phyloP scores from a whole-genome alignment of 352 stramenopile species.

The Phytophthora hibernalis region DNA sequence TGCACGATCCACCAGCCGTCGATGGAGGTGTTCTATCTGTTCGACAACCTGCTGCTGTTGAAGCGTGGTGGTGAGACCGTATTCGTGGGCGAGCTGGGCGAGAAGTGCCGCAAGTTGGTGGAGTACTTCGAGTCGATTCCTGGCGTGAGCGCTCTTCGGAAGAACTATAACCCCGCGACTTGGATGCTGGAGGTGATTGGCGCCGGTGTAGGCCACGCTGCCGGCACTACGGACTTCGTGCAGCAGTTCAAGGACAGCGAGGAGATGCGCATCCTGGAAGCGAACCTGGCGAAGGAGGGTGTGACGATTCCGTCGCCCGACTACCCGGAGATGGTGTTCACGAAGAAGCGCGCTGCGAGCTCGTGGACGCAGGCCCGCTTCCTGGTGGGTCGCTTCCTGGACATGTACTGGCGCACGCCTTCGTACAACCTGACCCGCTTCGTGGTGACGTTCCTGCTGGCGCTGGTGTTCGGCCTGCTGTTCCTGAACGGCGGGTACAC shows the following conservation, averaged over 20 bases:
- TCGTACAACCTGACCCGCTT: conserved; percentile 82
- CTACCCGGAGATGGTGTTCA: conserved; percentile 25
- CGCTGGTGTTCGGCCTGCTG: conserved; percentile 74
- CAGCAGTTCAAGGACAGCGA: conserved; percentile 26
- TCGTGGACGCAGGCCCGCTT: conserved; percentile 26
- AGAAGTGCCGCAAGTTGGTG: conserved; percentile 39
- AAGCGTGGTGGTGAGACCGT: conserved; percentile 50
- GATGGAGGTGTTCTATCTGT: conserved; percentile 84
- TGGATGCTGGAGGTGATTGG: conserved; percentile 50
- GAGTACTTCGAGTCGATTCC: conserved; percentile 44
- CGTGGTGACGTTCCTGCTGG: conserved; percentile 76
- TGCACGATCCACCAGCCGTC: conserved; percentile 93
- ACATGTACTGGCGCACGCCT: conserved; percentile 36
- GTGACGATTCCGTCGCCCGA: conserved; percentile 12
- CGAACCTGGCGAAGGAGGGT: conserved; percentile 21
- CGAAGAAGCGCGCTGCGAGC: conserved; percentile 21
- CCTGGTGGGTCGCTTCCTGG: conserved; percentile 45
- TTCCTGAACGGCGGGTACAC: conserved; percentile 52
- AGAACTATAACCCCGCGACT: conserved; percentile 67
- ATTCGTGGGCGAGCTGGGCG: conserved; percentile 58
- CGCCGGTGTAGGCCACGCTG: conserved; percentile 55
- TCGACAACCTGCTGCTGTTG: conserved; percentile 71
- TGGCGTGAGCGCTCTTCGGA: conserved; percentile 32
- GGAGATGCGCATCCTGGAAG: conserved; percentile 9
- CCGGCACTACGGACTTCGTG: conserved; percentile 42